Conservation (phyloP, 768 basidiomycete genomes). For the Leccinum disarticulatum region DNA sequence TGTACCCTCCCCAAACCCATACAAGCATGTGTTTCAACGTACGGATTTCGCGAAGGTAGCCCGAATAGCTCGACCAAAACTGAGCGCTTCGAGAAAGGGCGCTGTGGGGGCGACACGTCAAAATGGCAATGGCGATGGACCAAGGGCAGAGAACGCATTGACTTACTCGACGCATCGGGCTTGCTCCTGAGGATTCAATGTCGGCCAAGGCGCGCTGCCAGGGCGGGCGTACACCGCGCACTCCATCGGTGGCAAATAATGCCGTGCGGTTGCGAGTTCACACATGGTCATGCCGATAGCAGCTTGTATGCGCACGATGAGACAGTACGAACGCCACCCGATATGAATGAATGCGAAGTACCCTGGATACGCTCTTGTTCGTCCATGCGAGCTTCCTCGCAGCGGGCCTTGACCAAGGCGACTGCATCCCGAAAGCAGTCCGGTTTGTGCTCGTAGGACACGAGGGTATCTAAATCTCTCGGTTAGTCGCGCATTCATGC, state of each 20-base stretch:
- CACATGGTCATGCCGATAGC: constrained; percentile 79
- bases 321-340: background rate
- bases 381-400: constrained; percentile 56
- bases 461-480: constrained; percentile 38
- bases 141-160: background rate
- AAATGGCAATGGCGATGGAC: background rate
- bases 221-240: constrained; percentile 37
- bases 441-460: constrained; percentile 44
- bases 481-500: background rate
- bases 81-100: constrained; percentile 77
- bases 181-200: constrained; percentile 28
- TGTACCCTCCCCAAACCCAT: background rate
- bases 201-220: constrained; percentile 1
- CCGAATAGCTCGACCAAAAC: constrained; percentile 85
- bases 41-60: constrained; percentile 79
- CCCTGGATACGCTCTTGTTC: constrained; percentile 64
- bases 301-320: constrained; percentile 43
- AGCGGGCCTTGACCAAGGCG: constrained; percentile 45
- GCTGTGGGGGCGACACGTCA: constrained; percentile 35
- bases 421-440: constrained; percentile 66
- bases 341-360: constrained; percentile 23
- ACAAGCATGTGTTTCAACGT: constrained; percentile 36
- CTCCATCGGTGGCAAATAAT: constrained; percentile 67
- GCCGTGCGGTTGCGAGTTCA: constrained; percentile 72
- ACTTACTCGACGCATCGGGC: constrained; percentile 55